phyloP scores from a whole-genome alignment of 2,329 filamentous ascomycete species.

The Zymoseptoria brevis region DNA sequence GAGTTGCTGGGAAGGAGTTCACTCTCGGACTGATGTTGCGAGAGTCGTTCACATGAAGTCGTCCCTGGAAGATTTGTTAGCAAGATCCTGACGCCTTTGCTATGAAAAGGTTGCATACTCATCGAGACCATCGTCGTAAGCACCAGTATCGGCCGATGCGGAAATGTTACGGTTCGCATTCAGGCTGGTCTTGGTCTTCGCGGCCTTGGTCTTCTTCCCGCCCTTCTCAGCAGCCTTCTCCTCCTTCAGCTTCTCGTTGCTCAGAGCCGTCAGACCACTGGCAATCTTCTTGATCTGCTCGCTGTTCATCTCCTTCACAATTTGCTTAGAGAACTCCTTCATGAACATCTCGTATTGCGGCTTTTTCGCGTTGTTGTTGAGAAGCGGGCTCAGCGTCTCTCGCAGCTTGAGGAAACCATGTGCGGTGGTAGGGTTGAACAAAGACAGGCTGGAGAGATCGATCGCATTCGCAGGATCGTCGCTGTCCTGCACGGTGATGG shows the following conservation, averaged over 20 bases:
- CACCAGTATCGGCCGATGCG: constrained; percentile 57
- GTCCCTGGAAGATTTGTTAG: constrained; percentile 5
- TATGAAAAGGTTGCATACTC: constrained; percentile 54
- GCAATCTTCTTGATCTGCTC: constrained; percentile 96
- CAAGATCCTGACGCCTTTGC: not conserved
- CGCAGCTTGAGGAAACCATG: constrained; percentile 74
- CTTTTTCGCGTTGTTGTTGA: constrained; percentile 71
- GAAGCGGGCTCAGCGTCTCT: constrained; percentile 68
- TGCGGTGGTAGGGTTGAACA: constrained; percentile 89
- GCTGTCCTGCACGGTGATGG: constrained; percentile 58
- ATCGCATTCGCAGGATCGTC: constrained; percentile 62
- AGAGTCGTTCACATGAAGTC: constrained; percentile 11
- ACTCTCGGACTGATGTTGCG: not conserved
- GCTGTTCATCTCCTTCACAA: constrained; percentile 78
- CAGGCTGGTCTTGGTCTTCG: constrained; percentile 85
- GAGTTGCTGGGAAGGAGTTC: not conserved
- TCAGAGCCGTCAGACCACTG: constrained; percentile 75
- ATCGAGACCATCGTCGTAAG: constrained; percentile 73
- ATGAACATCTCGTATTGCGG: constrained; percentile 84
- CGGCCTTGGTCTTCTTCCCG: constrained; percentile 93
- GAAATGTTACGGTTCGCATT: constrained; percentile 55
- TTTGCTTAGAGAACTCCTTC: constrained; percentile 80
- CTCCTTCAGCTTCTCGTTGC: constrained; percentile 98
- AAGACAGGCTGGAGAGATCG: constrained; percentile 67
- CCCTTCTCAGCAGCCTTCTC: constrained; percentile 92